Evolutionary conservation across 106 monocot species (phyloP).

Genomic region (Dendrobium officinale): DNA sequence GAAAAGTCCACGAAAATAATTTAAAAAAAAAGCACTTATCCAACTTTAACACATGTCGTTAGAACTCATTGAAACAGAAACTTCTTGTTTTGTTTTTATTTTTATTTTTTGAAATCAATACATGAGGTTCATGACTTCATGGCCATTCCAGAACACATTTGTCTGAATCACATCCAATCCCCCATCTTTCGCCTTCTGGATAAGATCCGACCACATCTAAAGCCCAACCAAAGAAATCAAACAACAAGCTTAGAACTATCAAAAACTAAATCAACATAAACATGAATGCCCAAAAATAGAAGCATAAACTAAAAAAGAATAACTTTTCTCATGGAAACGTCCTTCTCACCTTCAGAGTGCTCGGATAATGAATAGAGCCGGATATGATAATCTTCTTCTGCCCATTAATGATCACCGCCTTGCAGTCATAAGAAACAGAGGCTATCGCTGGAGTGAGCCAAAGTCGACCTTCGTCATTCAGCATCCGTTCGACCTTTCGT

Average conservation of each 20-base stretch:
- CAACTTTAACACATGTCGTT: not conserved
- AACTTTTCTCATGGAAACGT: constrained; percentile 8
- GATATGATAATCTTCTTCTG: constrained; percentile 62
- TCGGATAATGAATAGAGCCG: constrained; percentile 69
- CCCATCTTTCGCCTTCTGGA: constrained; percentile 91
- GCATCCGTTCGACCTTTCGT: too few species aligned
- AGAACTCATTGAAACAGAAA: not conserved
- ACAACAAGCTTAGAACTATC: not conserved
- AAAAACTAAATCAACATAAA: not conserved
- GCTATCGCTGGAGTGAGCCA: constrained; percentile 10
- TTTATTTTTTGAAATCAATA: constrained; percentile 3
- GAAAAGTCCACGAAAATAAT: not conserved
- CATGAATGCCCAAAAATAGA: not conserved
- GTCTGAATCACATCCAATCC: constrained; percentile 88
- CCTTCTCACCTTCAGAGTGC: constrained; percentile 41
- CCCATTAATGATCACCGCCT: constrained; percentile 47
- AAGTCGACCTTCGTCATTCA: too few species aligned
- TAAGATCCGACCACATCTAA: constrained; percentile 87
- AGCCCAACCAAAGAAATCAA: constrained; percentile 2
- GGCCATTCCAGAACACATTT: constrained; percentile 89
- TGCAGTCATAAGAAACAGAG: constrained; percentile 40
- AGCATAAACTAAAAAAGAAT: not conserved
- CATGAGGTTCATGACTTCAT: constrained; percentile 81
- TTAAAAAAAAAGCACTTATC: not conserved
- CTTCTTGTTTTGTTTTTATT: not conserved